Evolutionary conservation across 2,329 filamentous ascomycete genomes (phyloP).

Genomic region (Colletotrichum australisinense): DNA sequence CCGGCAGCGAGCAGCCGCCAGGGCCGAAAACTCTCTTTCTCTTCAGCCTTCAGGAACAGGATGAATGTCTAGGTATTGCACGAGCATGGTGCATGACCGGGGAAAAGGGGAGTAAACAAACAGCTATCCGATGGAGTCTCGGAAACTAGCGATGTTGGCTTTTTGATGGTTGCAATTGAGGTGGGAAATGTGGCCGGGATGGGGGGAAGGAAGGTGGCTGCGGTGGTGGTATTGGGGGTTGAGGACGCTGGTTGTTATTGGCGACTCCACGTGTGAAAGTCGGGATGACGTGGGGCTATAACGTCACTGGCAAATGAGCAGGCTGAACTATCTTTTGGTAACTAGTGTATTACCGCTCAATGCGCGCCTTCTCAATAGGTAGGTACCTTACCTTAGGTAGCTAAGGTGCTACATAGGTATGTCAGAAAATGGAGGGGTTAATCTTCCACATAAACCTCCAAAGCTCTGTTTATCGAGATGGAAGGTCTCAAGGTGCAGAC

Average conservation of each 20-base stretch:
- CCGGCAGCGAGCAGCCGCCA: not conserved
- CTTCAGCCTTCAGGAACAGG: slow-evolving; percentile 1
- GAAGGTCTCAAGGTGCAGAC: not conserved
- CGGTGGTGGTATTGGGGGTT: not conserved
- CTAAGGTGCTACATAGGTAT: too few species aligned
- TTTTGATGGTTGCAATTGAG: not conserved
- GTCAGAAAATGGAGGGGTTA: not conserved
- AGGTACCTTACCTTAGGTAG: too few species aligned
- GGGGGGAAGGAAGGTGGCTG: too few species aligned
- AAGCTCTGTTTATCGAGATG: too few species aligned
- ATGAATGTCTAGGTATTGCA: not conserved
- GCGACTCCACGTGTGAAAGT: slow-evolving; percentile 33
- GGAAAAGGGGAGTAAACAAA: not conserved
- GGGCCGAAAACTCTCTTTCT: not conserved
- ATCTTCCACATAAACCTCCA: not conserved
- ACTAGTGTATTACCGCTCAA: not conserved
- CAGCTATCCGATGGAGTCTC: not conserved
- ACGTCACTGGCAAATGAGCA: slow-evolving; percentile 31
- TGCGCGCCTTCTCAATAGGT: not conserved
- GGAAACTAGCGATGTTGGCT: not conserved
- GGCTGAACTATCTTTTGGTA: not conserved
- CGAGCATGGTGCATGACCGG: too few species aligned
- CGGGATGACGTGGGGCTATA: slow-evolving; percentile 27
- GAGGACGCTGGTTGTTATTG: not conserved
- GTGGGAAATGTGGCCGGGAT: not conserved